These are phyloP conservation scores for Boletus subluridellus DNA, from an alignment of 1,284 basidiomycete species.

Conservation along the genomic window DNA sequence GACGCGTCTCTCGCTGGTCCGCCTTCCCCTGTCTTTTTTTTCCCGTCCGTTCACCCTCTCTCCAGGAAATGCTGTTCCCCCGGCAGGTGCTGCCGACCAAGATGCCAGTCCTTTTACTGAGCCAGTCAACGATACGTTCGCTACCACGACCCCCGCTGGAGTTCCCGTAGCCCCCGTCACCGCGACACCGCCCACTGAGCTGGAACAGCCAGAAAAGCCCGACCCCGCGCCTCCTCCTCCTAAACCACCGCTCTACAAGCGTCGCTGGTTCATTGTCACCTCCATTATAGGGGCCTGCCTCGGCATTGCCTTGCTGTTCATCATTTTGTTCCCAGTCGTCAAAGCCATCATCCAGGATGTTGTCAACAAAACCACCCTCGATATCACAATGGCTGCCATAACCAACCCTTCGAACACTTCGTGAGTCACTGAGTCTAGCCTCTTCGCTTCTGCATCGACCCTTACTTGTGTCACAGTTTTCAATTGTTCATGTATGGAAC, in stretches of 20 bases:
- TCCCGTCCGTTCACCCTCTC: neutral
- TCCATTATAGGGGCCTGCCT: slow-evolving; percentile 39
- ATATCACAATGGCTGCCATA: slow-evolving; percentile 51
- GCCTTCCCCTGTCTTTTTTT: neutral
- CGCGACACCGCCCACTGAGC: slow-evolving; percentile 13
- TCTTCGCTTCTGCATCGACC: neutral
- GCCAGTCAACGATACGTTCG: slow-evolving; percentile 10
- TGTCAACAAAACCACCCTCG: slow-evolving; percentile 51
- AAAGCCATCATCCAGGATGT: slow-evolving; percentile 61
- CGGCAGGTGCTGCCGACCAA: slow-evolving; percentile 36
- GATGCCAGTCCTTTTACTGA: slow-evolving; percentile 14
- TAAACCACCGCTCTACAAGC: slow-evolving; percentile 38
- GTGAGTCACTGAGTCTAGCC: slow-evolving; percentile 36
- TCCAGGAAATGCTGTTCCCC: slow-evolving; percentile 39
- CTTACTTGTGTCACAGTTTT: slow-evolving; percentile 40
- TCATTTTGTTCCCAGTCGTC: slow-evolving; percentile 62
- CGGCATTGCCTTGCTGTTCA: slow-evolving; percentile 59
- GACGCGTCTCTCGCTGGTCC: slow-evolving; percentile 41
- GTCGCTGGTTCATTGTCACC: slow-evolving; percentile 47
- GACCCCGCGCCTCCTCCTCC: slow-evolving; percentile 8
- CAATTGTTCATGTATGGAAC: slow-evolving; percentile 47
- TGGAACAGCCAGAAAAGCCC: slow-evolving; percentile 36
- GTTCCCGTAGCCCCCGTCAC: slow-evolving; percentile 15
- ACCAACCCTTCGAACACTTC: slow-evolving; percentile 48
- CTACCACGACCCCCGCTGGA: slow-evolving; percentile 33